phyloP scores from a whole-genome alignment of 192 early-diverging fungal species.

The Entomortierella lignicola region DNA sequence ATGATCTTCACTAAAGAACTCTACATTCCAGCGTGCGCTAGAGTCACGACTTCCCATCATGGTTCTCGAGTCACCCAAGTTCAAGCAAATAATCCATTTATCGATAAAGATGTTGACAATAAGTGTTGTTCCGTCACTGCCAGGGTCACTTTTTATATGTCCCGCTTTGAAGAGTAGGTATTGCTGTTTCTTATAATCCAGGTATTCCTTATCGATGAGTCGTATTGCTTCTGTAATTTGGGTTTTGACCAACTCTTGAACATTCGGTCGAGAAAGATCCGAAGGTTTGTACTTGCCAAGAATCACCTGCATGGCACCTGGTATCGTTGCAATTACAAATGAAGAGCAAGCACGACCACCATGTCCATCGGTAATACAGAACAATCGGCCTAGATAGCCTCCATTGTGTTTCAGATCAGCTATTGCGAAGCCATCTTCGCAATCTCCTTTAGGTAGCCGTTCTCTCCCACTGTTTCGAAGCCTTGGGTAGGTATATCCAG shows the following conservation, averaged over 20 bases:
- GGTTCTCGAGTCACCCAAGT: slow-evolving; percentile 68
- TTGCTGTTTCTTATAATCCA: slow-evolving; percentile 62
- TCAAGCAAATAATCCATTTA: slow-evolving; percentile 66
- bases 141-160: slow-evolving; percentile 32
- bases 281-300: slow-evolving; percentile 51
- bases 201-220: slow-evolving; percentile 62
- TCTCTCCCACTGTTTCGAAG: slow-evolving; percentile 58
- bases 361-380: slow-evolving; percentile 69
- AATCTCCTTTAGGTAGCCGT: slow-evolving; percentile 61
- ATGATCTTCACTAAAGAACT: slow-evolving; percentile 66
- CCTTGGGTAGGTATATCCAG: slow-evolving; percentile 69
- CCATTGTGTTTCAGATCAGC: slow-evolving; percentile 55
- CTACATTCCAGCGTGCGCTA: slow-evolving; percentile 62
- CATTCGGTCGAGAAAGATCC: slow-evolving; percentile 36
- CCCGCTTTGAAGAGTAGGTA: slow-evolving; percentile 37
- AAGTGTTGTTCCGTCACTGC: slow-evolving; percentile 67
- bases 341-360: slow-evolving; percentile 66
- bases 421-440: slow-evolving; percentile 66
- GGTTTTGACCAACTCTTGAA: slow-evolving; percentile 57
- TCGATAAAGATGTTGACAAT: slow-evolving; percentile 68
- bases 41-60: slow-evolving; percentile 54
- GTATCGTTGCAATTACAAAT: slow-evolving; percentile 62
- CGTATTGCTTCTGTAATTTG: slow-evolving; percentile 60
- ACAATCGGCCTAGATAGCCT: slow-evolving; percentile 55
- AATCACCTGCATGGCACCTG: slow-evolving; percentile 60